Evolutionary conservation across 2,329 filamentous ascomycete genomes (phyloP).

Genomic region (Dactylellina cionopaga): DNA sequence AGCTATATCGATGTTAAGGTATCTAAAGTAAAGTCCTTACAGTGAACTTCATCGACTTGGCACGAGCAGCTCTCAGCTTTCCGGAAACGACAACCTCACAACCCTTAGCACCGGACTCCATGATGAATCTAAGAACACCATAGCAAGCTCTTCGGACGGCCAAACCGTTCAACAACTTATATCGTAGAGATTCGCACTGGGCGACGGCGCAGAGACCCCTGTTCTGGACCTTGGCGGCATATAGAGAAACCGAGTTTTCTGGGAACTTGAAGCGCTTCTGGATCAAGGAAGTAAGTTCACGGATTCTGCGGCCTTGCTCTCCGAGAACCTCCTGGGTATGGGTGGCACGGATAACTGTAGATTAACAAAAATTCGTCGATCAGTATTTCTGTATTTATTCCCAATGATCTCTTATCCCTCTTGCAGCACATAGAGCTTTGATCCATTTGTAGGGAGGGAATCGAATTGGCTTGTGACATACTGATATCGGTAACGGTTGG

Average conservation of each 20-base stretch:
- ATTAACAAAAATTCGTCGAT: conserved; percentile 55
- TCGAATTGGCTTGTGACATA: conserved; percentile 60
- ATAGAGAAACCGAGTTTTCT: conserved; percentile 99
- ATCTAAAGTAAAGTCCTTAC: conserved; percentile 63
- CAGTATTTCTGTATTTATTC: conserved; percentile 39
- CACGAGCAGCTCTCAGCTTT: conserved; percentile 98
- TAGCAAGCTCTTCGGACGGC: conserved; percentile 99
- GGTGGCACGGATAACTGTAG: conserved; percentile 92
- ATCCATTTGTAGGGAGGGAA: neutral
- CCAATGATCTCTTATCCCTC: neutral
- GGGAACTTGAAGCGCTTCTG: conserved; percentile 99
- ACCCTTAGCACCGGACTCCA: conserved; percentile 99
- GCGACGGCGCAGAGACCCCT: conserved; percentile 99
- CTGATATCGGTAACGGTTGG: conserved; percentile 99
- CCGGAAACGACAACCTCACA: conserved; percentile 99
- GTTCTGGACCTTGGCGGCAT: conserved; percentile 99
- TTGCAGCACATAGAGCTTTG: neutral
- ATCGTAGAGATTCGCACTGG: conserved; percentile 99
- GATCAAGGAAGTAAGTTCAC: conserved; percentile 99
- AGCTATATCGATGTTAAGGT: conserved; percentile 15
- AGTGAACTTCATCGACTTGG: conserved; percentile 99
- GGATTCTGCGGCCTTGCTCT: conserved; percentile 99
- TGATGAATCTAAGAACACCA: conserved; percentile 99
- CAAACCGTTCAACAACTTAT: conserved; percentile 99
- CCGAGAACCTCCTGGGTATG: conserved; percentile 99